These are phyloP conservation scores for Ustilago bromivora DNA, from an alignment of 1,284 basidiomycete genomes.

Conservation along the genomic window DNA sequence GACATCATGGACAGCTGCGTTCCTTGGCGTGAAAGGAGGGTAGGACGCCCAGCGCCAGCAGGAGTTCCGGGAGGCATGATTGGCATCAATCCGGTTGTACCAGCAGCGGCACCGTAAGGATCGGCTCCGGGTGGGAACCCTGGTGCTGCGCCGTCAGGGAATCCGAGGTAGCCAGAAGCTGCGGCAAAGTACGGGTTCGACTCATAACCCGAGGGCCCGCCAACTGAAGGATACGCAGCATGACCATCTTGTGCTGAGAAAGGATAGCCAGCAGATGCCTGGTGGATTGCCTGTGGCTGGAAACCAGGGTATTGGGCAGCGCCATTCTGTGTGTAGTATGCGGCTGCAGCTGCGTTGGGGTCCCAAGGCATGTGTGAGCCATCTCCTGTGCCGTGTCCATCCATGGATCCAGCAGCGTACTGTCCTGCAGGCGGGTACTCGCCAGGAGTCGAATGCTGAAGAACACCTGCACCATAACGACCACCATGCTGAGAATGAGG, in stretches of 20 bases:
- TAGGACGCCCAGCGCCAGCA: slow-evolving; percentile 20
- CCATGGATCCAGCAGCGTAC: slow-evolving; percentile 23
- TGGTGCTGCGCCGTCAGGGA: slow-evolving; percentile 46
- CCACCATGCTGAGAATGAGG: slow-evolving; percentile 10
- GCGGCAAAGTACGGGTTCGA: slow-evolving; percentile 59
- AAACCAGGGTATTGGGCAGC: slow-evolving; percentile 25
- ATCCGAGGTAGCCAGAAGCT: slow-evolving; percentile 55
- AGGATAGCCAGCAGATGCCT: slow-evolving; percentile 35
- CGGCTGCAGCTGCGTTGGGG: slow-evolving; percentile 32
- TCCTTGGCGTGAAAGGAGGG: slow-evolving; percentile 42
- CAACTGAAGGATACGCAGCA: slow-evolving; percentile 12
- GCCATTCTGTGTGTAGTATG: slow-evolving; percentile 21
- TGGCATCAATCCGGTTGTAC: slow-evolving; percentile 28
- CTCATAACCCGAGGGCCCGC: slow-evolving; percentile 31
- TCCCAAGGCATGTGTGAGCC: slow-evolving; percentile 32
- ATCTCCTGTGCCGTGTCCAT: slow-evolving; percentile 27
- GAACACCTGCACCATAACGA: slow-evolving; percentile 35
- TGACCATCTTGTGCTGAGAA: slow-evolving; percentile 23
- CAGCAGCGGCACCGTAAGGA: slow-evolving; percentile 21
- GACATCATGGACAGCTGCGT: slow-evolving; percentile 53
- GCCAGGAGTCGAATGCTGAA: slow-evolving; percentile 48
- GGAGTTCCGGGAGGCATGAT: slow-evolving; percentile 29
- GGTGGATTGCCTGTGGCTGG: slow-evolving; percentile 40
- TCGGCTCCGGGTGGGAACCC: slow-evolving; percentile 47
- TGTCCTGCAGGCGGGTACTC: slow-evolving; percentile 22